Conservation (phyloP, 352 stramenopile genomes). For the Globisporangium abappressorium region DNA sequence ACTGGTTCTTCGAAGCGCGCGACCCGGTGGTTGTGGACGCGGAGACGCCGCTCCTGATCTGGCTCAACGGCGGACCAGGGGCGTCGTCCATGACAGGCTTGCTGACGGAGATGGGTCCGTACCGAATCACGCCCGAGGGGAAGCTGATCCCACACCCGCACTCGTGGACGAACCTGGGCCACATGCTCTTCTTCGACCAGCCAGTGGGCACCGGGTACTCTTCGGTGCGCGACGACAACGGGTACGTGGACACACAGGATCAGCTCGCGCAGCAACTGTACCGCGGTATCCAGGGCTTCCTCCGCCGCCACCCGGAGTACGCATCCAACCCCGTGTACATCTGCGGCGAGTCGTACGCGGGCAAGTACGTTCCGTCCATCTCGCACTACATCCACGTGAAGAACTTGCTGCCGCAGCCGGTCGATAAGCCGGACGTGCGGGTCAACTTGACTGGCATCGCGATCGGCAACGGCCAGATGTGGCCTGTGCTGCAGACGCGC, state of each 20-base stretch:
- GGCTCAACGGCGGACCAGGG: constrained; percentile 78
- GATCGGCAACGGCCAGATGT: constrained; percentile 89
- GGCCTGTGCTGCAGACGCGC: constrained; percentile 76
- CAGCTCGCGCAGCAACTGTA: constrained; percentile 88
- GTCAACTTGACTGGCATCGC: constrained; percentile 88
- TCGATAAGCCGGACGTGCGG: constrained; percentile 26
- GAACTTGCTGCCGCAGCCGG: constrained; percentile 44
- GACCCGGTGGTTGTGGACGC: constrained; percentile 35
- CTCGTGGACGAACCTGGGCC: constrained; percentile 71
- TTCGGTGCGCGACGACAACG: constrained; percentile 61
- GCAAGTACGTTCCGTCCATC: constrained; percentile 96
- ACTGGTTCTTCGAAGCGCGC: constrained; percentile 86
- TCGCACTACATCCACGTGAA: constrained; percentile 91
- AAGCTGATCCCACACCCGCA: constrained; percentile 66
- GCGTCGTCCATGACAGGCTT: constrained; percentile 80
- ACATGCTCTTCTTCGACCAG: constrained; percentile 87
- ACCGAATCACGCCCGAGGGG: constrained; percentile 61
- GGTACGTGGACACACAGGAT: constrained; percentile 68
- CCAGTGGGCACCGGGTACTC: constrained; percentile 80
- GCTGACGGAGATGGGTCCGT: constrained; percentile 77
- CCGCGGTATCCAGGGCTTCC: constrained; percentile 90
- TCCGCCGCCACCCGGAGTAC: constrained; percentile 84
- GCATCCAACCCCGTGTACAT: constrained; percentile 55
- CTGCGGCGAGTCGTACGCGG: constrained; percentile 94
- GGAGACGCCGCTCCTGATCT: constrained; percentile 66